Base-by-base conservation (phyloP, 305 asterid species). In the Fraxinus velutina region DNA sequence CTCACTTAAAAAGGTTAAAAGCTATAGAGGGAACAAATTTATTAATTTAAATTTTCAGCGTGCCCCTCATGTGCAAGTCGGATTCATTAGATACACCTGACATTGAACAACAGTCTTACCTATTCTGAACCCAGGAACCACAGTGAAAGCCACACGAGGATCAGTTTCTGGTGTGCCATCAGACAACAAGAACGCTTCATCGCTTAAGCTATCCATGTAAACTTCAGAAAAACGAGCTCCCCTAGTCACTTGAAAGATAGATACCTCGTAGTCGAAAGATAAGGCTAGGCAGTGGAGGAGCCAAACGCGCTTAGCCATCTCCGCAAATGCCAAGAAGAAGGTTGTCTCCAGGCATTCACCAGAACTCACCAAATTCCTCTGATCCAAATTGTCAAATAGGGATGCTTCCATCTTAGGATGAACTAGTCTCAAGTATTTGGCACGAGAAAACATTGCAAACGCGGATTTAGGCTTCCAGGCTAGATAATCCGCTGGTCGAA, bases 401-500 rank as follows among this genome's bases (percentile, higher is more conserved):
- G 89, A 86, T 4, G 80, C 81, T 33, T 90, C 93, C 93, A 90
- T 86, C 73, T 89, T 87, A 7, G 88, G 90, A 80, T 90, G 89
- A 39, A 88, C 57, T 4, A 86, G 83, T 72, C 75, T 84, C 83
- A 78, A 68, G 85, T 89, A 89, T 44, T 89, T 90, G 22, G 76
- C 78, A 2, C 90, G 88, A 21, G 87, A 90, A 62, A 85, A 92
- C 47, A 78, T 85, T 5, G 91, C 88, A 6, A 92, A 90, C 0
- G 78, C 19, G 0, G 93, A 90, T 74, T 89, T 81, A 34, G 92
- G 93, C 85, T 89, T 92, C 92, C 92, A 82, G 1, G 91, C 89
- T 2, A 92, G 80, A 83, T 89, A 89, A 84, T 91, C 95, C 8
- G 83, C 78, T 3, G 92, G 71, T 47, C 85, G 84, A 62, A 79